Conservation (phyloP, 257 asterid genomes). For the Solanum virginianum region DNA sequence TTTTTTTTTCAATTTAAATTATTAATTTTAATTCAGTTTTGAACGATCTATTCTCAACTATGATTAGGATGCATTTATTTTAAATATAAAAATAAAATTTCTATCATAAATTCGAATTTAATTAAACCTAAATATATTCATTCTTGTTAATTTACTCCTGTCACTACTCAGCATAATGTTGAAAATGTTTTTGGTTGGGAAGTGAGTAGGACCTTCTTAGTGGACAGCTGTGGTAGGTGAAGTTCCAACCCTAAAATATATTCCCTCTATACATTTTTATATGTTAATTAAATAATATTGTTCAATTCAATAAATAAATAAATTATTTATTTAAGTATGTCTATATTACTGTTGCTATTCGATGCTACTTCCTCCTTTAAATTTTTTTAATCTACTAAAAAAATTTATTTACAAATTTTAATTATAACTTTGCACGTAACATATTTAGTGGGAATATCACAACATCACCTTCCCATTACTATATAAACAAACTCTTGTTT, state of each 20-base stretch:
- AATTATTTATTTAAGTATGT: too few relatives aligned
- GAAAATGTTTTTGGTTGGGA: not conserved
- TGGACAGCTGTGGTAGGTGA: not conserved
- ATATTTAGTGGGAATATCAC: rapidly evolving
- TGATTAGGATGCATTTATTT: too few relatives aligned
- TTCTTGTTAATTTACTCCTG: not conserved
- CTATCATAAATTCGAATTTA: not conserved
- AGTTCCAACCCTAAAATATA: not conserved
- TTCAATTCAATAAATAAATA: too few relatives aligned
- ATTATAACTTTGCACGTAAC: not conserved
- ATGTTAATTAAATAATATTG: too few relatives aligned
- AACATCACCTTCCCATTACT: not conserved
- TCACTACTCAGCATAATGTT: not conserved
- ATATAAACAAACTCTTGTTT: not conserved
- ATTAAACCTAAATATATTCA: not conserved
- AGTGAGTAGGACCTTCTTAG: not conserved
- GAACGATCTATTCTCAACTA: too few relatives aligned
- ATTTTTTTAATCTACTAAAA: too few relatives aligned
- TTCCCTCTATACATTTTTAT: too few relatives aligned
- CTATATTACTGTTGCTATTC: too few relatives aligned
- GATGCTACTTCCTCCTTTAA: too few relatives aligned
- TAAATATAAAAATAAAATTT: not conserved
- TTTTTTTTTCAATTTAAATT: too few relatives aligned
- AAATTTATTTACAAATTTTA: not conserved
- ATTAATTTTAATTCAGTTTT: too few relatives aligned